Evolutionary conservation across 257 asterid genomes (phyloP).

Genomic region (Jaltomata sinuosa): DNA sequence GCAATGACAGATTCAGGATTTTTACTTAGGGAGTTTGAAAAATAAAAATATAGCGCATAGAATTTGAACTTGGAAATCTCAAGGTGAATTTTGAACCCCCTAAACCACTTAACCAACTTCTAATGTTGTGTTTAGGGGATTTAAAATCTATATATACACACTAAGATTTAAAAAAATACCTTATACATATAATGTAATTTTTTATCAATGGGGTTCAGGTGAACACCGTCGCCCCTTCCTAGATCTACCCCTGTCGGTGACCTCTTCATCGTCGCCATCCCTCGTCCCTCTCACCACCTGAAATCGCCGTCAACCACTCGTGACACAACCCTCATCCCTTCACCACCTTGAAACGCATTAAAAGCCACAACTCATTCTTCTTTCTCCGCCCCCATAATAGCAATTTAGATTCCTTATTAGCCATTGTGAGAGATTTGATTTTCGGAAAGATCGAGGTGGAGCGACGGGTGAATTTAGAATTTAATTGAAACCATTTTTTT

Average conservation of each 20-base stretch:
- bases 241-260: neutral
- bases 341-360: neutral
- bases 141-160: too few relatives aligned
- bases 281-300: neutral
- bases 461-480: neutral
- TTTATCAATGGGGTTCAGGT: neutral
- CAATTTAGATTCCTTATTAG: neutral
- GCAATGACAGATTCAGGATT: too few relatives aligned
- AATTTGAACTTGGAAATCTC: too few relatives aligned
- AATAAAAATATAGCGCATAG: too few relatives aligned
- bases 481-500: neutral
- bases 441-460: neutral
- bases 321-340: too few relatives aligned
- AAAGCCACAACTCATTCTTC: neutral
- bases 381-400: neutral
- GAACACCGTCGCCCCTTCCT: neutral
- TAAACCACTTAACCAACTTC: too few relatives aligned
- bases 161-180: too few relatives aligned
- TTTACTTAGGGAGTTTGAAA: too few relatives aligned
- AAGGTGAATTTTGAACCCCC: too few relatives aligned
- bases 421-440: neutral
- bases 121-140: too few relatives aligned
- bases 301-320: fast-evolving
- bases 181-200: neutral
- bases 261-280: neutral